A percentile compares a stretch with the other conserved stretches of the same genome.
phyloP scores from a whole-genome alignment of 352 stramenopile species.

The Phytophthora sansomeana region DNA sequence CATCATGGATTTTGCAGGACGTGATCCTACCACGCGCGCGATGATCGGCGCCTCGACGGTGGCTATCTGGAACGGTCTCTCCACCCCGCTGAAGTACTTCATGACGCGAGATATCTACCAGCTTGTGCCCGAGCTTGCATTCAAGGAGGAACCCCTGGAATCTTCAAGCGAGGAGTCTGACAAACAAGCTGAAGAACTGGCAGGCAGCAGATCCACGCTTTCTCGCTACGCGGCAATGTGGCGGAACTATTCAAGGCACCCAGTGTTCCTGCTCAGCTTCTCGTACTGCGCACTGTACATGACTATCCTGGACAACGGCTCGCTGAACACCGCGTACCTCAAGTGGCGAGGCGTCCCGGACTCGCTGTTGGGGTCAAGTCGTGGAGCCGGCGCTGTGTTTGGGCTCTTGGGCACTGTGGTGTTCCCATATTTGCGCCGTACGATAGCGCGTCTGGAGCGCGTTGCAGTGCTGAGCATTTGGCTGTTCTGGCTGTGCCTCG shows the following conservation, averaged over 20 bases:
- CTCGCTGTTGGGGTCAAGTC: constrained; percentile 50
- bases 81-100: constrained; percentile 78
- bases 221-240: constrained; percentile 46
- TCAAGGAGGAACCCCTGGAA: constrained; percentile 35
- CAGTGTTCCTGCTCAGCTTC: constrained; percentile 63
- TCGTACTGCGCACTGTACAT: constrained; percentile 65
- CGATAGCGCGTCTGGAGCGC: constrained; percentile 44
- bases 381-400: constrained; percentile 54
- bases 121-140: constrained; percentile 55
- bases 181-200: constrained; percentile 20
- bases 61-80: constrained; percentile 83
- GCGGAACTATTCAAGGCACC: constrained; percentile 52
- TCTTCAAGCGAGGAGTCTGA: constrained; percentile 36
- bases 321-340: constrained; percentile 68
- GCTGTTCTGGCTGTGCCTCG: constrained; percentile 69
- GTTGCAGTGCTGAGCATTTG: constrained; percentile 68
- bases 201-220: constrained; percentile 16
- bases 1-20: constrained; percentile 81
- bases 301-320: constrained; percentile 58
- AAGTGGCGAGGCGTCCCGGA: constrained; percentile 69
- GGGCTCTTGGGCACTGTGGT: constrained; percentile 61
- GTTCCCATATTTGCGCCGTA: constrained; percentile 49
- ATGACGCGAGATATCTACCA: constrained; percentile 79
- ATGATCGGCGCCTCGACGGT: constrained; percentile 72
- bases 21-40: constrained; percentile 64